These are phyloP conservation scores for Russula dissimulans DNA, from an alignment of 768 basidiomycete genomes.

Conservation along the genomic window DNA sequence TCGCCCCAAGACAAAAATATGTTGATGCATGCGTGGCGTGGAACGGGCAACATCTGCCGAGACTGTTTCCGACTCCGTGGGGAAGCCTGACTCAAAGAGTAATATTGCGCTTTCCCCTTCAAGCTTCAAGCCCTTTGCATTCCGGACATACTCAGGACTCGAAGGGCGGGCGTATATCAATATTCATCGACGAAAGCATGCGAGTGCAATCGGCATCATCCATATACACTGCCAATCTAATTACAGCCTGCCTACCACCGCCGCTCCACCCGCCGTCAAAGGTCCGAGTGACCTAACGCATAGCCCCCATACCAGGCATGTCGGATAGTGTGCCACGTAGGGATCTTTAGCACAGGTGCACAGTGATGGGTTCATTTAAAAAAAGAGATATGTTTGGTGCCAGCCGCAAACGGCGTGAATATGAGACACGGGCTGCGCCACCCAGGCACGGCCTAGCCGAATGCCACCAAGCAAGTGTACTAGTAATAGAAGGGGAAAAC, in stretches of 20 bases:
- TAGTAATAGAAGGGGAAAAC: not conserved
- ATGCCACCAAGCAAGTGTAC: not conserved
- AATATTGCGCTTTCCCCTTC: not conserved
- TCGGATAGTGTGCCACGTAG: not conserved
- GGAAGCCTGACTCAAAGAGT: not conserved
- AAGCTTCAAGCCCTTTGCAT: not conserved
- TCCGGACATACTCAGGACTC: not conserved
- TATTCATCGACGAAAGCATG: not conserved
- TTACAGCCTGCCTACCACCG: conserved; percentile 2
- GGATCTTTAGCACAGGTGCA: not conserved
- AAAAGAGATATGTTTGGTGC: not conserved
- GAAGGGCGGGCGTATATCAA: not conserved
- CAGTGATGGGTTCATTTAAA: not conserved
- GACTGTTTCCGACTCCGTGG: not conserved
- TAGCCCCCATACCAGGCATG: not conserved
- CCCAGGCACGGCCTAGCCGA: not conserved
- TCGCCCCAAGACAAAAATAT: too few species aligned
- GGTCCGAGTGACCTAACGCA: not conserved
- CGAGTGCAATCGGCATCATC: conserved; percentile 16
- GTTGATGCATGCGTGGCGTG: too few species aligned
- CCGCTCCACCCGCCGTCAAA: not conserved
- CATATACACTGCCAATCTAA: conserved; percentile 12
- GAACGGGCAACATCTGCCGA: too few species aligned
- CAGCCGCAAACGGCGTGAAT: not conserved
- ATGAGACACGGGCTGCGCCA: not conserved